These are phyloP conservation scores for Argentina anserina DNA, from an alignment of 306 rosid species.

Conservation along the genomic window DNA sequence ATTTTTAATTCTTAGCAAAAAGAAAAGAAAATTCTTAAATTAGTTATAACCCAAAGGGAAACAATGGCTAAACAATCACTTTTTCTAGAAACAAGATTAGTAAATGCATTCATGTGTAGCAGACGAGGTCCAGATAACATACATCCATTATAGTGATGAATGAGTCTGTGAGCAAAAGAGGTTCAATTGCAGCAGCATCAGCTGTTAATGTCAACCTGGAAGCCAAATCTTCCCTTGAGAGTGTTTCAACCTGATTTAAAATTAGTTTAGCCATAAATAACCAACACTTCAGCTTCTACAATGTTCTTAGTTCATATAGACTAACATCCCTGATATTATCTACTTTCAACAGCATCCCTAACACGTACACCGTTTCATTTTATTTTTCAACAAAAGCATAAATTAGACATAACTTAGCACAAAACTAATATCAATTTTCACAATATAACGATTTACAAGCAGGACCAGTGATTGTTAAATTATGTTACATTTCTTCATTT, in stretches of 20 bases:
- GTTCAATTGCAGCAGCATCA: conserved; percentile 79
- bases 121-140: conserved; percentile 40
- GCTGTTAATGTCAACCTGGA: conserved; percentile 89
- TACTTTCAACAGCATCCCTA: not conserved
- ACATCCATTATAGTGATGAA: conserved; percentile 93
- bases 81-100: not conserved
- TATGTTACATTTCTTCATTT: not conserved
- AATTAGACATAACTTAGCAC: not conserved
- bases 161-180: conserved; percentile 80
- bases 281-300: not conserved
- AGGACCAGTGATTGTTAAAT: not conserved
- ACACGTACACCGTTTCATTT: not conserved
- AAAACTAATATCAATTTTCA: not conserved
- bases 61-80: conserved; percentile 1
- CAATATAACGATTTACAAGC: not conserved
- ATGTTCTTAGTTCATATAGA: not conserved
- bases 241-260: conserved; percentile 77
- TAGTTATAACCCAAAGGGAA: conserved; percentile 5
- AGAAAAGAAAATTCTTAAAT: not conserved
- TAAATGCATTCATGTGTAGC: conserved; percentile 10
- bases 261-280: conserved; percentile 2
- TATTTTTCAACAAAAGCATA: too few relatives aligned
- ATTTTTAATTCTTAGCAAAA: not conserved
- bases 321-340: not conserved
- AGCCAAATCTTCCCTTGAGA: conserved; percentile 89